Conservation (phyloP, 306 rosid genomes). For the Cicer pinnatifidum region DNA sequence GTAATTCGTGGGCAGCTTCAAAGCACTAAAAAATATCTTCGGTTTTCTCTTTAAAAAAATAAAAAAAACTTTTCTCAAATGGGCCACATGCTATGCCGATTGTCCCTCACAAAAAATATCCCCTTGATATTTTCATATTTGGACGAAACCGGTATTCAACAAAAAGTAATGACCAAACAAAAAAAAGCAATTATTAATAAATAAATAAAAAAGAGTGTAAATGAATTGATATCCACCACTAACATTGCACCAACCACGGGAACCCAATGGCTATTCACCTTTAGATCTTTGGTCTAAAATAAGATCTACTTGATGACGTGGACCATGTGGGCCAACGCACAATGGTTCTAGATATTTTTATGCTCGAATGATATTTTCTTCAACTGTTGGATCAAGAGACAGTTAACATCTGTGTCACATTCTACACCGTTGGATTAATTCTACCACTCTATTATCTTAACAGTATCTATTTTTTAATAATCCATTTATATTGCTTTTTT, state of each 20-base stretch:
- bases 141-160: not conserved
- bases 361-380: slow-evolving; percentile 13
- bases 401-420: slow-evolving; percentile 7
- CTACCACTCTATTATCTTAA: slow-evolving; percentile 23
- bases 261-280: slow-evolving; percentile 49
- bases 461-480: not conserved
- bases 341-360: slow-evolving; percentile 62
- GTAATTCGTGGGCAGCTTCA: slow-evolving; percentile 27
- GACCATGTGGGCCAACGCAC: slow-evolving; percentile 31
- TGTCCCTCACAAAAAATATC: slow-evolving; percentile 51
- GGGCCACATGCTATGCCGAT: slow-evolving; percentile 33
- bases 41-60: slow-evolving; percentile 36
- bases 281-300: slow-evolving; percentile 49
- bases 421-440: slow-evolving; percentile 53
- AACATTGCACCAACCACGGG: slow-evolving; percentile 48
- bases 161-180: not conserved
- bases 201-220: not conserved
- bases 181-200: not conserved
- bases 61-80: slow-evolving; percentile 29
- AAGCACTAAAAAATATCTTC: slow-evolving; percentile 58
- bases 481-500: slow-evolving; percentile 10
- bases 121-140: slow-evolving; percentile 41
- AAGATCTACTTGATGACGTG: slow-evolving; percentile 65
- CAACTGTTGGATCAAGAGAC: slow-evolving; percentile 50
- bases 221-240: slow-evolving; percentile 53